phyloP scores from a whole-genome alignment of 140 eudicot genomes.

The Flaveria floridana region DNA sequence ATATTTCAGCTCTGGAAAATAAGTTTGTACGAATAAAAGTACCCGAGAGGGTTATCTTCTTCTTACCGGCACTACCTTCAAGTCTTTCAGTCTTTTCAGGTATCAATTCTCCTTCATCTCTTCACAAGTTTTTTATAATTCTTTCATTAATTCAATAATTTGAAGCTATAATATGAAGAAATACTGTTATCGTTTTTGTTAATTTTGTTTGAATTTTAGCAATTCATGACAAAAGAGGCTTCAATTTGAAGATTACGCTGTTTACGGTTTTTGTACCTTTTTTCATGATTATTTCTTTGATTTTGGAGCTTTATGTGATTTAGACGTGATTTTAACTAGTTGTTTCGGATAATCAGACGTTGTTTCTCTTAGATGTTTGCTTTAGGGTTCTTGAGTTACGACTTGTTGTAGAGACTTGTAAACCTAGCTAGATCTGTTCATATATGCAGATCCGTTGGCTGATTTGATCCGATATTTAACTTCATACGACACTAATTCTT shows the following conservation, averaged over 20 bases:
- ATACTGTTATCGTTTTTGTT: not conserved
- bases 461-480: not conserved
- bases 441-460: constrained; percentile 20
- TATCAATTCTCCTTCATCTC: constrained; percentile 13
- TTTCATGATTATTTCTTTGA: not conserved
- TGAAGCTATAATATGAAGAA: not conserved
- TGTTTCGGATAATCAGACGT: not conserved
- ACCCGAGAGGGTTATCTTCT: constrained; percentile 28
- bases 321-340: not conserved
- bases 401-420: not conserved
- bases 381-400: constrained; percentile 21
- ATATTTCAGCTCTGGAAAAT: constrained; percentile 4
- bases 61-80: constrained; percentile 22
- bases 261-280: not conserved
- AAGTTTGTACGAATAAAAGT: constrained; percentile 27
- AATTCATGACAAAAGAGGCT: not conserved
- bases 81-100: constrained; percentile 24
- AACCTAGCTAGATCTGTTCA: constrained; percentile 35
- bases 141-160: not conserved
- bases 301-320: not conserved
- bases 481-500: not conserved
- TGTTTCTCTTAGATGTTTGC: not conserved
- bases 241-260: not conserved
- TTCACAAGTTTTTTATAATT: not conserved
- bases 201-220: not conserved